Conservation (phyloP, 73 alveolate genomes). For the Paramecium bursaria region DNA sequence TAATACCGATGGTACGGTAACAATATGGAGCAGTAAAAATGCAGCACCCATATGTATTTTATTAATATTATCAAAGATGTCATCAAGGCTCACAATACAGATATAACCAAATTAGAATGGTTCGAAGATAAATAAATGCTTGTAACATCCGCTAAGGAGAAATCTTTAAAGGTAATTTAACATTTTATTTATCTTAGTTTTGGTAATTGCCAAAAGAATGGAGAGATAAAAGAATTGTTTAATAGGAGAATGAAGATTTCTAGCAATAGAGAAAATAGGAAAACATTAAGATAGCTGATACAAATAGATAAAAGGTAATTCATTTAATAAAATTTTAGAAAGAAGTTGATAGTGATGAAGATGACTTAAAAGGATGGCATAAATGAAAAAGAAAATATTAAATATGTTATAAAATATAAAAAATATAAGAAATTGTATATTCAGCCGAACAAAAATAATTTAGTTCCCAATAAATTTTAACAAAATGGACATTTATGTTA, state of each 20-base stretch:
- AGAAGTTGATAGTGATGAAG: conserved; percentile 55
- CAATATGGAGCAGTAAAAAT: conserved; percentile 68
- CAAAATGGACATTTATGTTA: conserved; percentile 32
- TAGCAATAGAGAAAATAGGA: no score
- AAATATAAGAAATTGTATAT: no score
- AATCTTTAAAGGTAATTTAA: conserved; percentile 46
- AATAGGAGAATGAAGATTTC: conserved; percentile 49
- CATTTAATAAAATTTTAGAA: not conserved
- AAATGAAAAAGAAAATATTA: no score
- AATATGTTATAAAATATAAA: no score
- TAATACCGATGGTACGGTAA: conserved; percentile 68
- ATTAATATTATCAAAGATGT: not conserved
- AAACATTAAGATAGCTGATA: no score
- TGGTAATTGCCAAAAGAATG: conserved; percentile 71
- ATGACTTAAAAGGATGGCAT: conserved; percentile 63
- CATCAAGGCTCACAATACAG: conserved; percentile 66
- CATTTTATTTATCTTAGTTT: not conserved
- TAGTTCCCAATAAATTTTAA: not conserved
- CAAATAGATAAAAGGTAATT: no score
- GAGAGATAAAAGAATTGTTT: conserved; percentile 70
- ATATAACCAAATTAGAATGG: conserved; percentile 68
- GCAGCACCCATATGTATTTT: conserved; percentile 66
- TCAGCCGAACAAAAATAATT: conserved; percentile 43
- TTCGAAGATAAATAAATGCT: conserved; percentile 63
- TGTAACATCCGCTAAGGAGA: conserved; percentile 64